phyloP scores from a whole-genome alignment of 1,284 basidiomycete species.

The Ceratobasidium sp. region DNA sequence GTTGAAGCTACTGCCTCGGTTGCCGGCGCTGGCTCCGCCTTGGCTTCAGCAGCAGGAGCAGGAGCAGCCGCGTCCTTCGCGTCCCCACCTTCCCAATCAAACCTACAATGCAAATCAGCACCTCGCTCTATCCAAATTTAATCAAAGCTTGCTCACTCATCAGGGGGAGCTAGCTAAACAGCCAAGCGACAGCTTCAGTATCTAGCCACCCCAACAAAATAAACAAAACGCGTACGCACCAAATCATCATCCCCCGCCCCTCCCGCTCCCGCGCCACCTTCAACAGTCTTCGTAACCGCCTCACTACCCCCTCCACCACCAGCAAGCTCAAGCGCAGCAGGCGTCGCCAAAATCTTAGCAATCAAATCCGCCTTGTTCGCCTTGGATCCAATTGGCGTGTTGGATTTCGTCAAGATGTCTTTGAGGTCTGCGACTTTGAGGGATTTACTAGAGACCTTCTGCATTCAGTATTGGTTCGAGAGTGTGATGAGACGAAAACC shows the following conservation, averaged over 20 bases:
- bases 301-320: conserved; percentile 59
- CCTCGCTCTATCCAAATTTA: too few relatives aligned
- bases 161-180: conserved; percentile 38
- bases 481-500: conserved; percentile 45
- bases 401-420: conserved; percentile 70
- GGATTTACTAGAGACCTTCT: conserved; percentile 61
- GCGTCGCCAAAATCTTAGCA: conserved; percentile 68
- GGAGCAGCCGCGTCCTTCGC: neutral
- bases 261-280: neutral
- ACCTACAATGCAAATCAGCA: conserved; percentile 16
- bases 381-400: conserved; percentile 66
- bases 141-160: too few relatives aligned
- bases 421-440: conserved; percentile 81
- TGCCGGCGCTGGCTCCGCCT: conserved; percentile 22
- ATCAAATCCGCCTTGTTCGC: conserved; percentile 78
- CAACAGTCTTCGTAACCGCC: conserved; percentile 42
- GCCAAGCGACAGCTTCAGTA: conserved; percentile 35
- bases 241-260: conserved; percentile 49
- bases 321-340: conserved; percentile 67
- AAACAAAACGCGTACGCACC: conserved; percentile 52
- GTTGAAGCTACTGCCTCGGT: neutral
- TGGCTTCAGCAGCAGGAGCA: conserved; percentile 43
- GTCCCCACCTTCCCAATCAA: conserved; percentile 43
- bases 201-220: conserved; percentile 58
- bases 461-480: conserved; percentile 48